Percentiles rank a stretch among this genome's conserved stretches.
Conservation (phyloP, 768 basidiomycete species). For the Myochromella boudieri region DNA sequence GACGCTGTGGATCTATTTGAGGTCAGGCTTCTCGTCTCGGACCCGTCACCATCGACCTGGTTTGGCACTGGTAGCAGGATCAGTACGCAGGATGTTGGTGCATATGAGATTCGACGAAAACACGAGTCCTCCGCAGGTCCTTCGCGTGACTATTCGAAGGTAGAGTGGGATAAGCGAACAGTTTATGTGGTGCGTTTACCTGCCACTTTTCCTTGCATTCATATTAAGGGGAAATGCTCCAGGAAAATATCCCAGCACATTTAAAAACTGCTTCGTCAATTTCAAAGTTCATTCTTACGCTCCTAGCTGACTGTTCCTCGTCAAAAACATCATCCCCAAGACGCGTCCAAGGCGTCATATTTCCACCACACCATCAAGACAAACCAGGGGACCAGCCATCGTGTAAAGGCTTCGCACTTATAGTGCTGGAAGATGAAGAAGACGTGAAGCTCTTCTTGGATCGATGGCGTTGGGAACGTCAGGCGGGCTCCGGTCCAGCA, state of each 20-base stretch:
- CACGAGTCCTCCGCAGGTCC: slow-evolving; percentile 33
- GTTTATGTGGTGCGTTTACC: slow-evolving; percentile 61
- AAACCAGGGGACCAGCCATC: slow-evolving; percentile 50
- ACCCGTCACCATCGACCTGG: slow-evolving; percentile 39
- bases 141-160: slow-evolving; percentile 26
- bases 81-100: slow-evolving; percentile 36
- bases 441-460: slow-evolving; percentile 43
- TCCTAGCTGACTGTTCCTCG: slow-evolving; percentile 26
- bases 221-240: too few relatives aligned
- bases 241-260: slow-evolving; percentile 72
- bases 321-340: slow-evolving; percentile 5
- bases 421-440: slow-evolving; percentile 46
- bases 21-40: slow-evolving; percentile 57
- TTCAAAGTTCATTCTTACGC: slow-evolving; percentile 38
- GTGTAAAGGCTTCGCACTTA: slow-evolving; percentile 76
- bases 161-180: slow-evolving; percentile 63
- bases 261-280: slow-evolving; percentile 53
- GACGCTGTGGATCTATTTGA: slow-evolving; percentile 49
- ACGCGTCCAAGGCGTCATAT: slow-evolving; percentile 51
- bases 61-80: not conserved
- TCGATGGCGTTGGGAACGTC: slow-evolving; percentile 63
- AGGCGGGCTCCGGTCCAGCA: not conserved
- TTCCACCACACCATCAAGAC: slow-evolving; percentile 68
- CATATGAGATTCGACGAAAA: slow-evolving; percentile 66
- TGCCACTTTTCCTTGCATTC: not conserved